A percentile compares a stretch with the other conserved stretches of the same genome.
phyloP scores from a whole-genome alignment of 2,329 filamentous ascomycete genomes.

The Fusarium pilosicola region DNA sequence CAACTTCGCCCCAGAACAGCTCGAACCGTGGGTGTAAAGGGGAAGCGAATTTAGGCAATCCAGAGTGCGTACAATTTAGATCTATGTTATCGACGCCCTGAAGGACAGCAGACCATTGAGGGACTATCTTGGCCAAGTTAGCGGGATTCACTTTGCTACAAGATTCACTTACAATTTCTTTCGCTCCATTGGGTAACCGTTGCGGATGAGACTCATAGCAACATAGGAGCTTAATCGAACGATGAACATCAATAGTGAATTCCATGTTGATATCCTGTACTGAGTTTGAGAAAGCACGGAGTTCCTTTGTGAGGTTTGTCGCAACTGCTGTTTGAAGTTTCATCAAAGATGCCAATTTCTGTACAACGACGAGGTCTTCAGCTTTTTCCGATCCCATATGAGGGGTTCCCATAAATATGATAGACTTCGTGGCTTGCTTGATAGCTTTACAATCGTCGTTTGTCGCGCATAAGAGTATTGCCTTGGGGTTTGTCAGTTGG shows the following conservation, averaged over 20 bases:
- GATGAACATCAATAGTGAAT: constrained; percentile 36
- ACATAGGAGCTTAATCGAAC: constrained; percentile 34
- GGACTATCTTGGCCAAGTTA: constrained; percentile 29
- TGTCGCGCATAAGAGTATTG: constrained; percentile 31
- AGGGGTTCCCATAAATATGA: constrained; percentile 37
- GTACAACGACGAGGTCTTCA: constrained; percentile 31
- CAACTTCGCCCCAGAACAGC: constrained; percentile 35
- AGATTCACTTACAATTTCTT: constrained; percentile 24
- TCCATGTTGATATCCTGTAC: constrained; percentile 39
- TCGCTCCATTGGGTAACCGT: constrained; percentile 23
- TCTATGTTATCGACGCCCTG: constrained; percentile 35
- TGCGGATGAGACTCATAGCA: constrained; percentile 37
- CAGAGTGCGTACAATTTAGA: constrained; percentile 36
- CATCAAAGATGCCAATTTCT: constrained; percentile 32
- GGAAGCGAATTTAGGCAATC: constrained; percentile 29
- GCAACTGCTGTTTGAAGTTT: constrained; percentile 26
- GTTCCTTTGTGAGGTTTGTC: constrained; percentile 35
- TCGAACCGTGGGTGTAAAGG: constrained; percentile 31
- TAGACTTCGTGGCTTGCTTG: constrained; percentile 32
- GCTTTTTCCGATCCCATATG: constrained; percentile 38
- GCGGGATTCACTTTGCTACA: not conserved
- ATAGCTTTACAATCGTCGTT: constrained; percentile 32
- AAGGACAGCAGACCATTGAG: constrained; percentile 35
- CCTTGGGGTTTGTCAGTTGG: constrained; percentile 3
- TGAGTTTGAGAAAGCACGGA: constrained; percentile 29